Base-by-base conservation (phyloP, 1,284 basidiomycete genomes). In the Ganoderma lingzhi region DNA sequence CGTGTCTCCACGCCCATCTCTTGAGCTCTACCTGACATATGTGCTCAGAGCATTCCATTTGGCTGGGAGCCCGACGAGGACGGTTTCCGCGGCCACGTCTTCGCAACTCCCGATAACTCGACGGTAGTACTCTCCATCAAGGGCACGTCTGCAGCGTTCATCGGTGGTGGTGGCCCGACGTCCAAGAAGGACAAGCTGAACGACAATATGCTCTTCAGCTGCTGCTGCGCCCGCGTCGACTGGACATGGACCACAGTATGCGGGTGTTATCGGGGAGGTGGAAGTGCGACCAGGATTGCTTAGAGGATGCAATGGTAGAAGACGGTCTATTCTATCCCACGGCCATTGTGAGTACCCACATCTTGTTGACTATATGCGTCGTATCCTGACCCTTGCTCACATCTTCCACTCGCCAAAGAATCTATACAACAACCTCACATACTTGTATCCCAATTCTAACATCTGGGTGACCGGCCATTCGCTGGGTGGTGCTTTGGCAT, bases 221-320 rank as follows among this genome's bases (percentile, higher is more conserved):
- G 97, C 82, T 99, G 97, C 82, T 99, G 97, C 80, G 98, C 98
- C 0, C 86, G 90, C 23, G 90, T 99, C 32, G 95, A 95, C 78
- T 98, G 96, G 90, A 92, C 94, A 6, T 99, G 97, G 97, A 90
- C 93, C 55, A 89, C 96, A 0, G 97, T 99, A 6, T 99, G 98
- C 80, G 94, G 91, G 69, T 99, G 97, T 80, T 94, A 94, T 80
- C 85, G 90, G 2, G 90, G 93, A 19, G 89, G 90, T 93, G 90
- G 86, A 92, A 92, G 75, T 99, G 97, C 80, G 89, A 95, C 74
- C 87, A 92, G 77, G 84, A 88, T 35, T 99, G 97, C 78, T 76
- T 99, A 61, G 94, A 96, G 78, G 80, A 88, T 14, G 88, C 96
- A 5, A 81, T 99, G 67, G 84, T 92, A 60, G 89, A 94, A 51